A percentile compares a stretch with the other conserved stretches of the same genome.
Evolutionary conservation across 805 yeast species (phyloP).

Genomic region (Pichia nakasei): DNA sequence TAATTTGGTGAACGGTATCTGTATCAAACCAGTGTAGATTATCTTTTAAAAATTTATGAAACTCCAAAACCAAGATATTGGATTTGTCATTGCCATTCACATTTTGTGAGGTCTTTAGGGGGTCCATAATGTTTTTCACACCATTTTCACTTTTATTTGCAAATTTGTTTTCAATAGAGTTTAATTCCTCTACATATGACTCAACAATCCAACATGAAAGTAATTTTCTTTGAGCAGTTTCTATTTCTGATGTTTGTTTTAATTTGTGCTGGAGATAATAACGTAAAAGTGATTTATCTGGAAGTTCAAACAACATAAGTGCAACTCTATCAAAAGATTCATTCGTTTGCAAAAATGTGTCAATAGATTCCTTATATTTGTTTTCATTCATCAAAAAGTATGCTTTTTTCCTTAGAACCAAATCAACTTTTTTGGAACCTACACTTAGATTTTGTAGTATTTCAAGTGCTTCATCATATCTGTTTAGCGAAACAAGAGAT

Average conservation of each 20-base stretch:
- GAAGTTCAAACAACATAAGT: conserved; percentile 39
- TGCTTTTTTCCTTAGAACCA: conserved; percentile 48
- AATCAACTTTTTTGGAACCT: conserved; percentile 22
- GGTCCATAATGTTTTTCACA: not conserved
- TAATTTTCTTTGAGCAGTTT: conserved; percentile 39
- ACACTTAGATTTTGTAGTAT: conserved; percentile 28
- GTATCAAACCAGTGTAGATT: conserved; percentile 48
- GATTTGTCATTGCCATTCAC: not conserved
- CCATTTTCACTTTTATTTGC: not conserved
- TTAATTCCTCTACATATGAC: conserved; percentile 39
- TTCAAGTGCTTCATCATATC: conserved; percentile 59
- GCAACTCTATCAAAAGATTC: conserved; percentile 66
- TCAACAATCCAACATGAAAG: conserved; percentile 63
- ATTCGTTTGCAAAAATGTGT: conserved; percentile 50
- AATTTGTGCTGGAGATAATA: conserved; percentile 39
- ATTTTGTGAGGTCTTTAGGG: not conserved
- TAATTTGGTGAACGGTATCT: conserved; percentile 61
- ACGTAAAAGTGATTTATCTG: conserved; percentile 35
- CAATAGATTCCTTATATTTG: conserved; percentile 36
- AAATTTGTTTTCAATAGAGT: conserved; percentile 30
- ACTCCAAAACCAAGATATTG: conserved; percentile 21
- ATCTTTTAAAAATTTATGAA: conserved; percentile 41
- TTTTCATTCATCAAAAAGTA: conserved; percentile 30
- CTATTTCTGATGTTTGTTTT: conserved; percentile 19
- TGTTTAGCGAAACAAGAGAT: conserved; percentile 38